Percentiles rank a stretch among this genome's conserved stretches.
Evolutionary conservation across 352 stramenopile species (phyloP).

Genomic region (Phytophthora megakarya): DNA sequence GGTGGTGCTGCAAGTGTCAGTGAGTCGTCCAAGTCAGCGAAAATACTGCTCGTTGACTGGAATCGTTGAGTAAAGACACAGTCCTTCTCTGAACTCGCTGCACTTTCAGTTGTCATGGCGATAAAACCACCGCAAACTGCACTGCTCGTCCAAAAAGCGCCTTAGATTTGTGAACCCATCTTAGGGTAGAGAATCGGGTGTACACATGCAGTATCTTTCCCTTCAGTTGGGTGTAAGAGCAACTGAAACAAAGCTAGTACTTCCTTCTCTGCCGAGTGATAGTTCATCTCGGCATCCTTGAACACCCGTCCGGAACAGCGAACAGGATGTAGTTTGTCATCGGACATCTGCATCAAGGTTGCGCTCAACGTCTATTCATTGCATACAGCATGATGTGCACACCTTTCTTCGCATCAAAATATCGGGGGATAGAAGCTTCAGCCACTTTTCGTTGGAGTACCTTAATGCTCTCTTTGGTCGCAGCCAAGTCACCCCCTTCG

Average conservation of each 20-base stretch:
- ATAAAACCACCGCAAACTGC: conserved; percentile 22
- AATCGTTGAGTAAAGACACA: conserved; percentile 4
- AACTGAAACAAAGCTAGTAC: conserved; percentile 16
- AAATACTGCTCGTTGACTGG: conserved; percentile 6
- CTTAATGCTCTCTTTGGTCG: neutral
- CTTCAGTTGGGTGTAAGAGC: conserved; percentile 7
- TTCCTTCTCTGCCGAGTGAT: conserved; percentile 24
- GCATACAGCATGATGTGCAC: conserved; percentile 24
- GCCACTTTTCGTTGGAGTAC: conserved; percentile 20
- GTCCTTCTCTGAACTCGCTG: neutral
- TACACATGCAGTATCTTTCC: conserved; percentile 15
- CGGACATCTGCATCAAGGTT: conserved; percentile 12
- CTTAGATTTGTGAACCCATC: conserved; percentile 27
- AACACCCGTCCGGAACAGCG: conserved; percentile 7
- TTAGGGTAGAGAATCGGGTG: conserved; percentile 23
- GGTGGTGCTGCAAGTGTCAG: neutral
- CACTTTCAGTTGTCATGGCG: conserved; percentile 5
- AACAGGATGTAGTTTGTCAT: conserved; percentile 15
- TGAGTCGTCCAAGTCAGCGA: conserved; percentile 7
- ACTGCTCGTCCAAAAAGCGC: conserved; percentile 16
- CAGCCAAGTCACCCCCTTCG: conserved; percentile 5
- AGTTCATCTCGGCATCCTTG: conserved; percentile 16
- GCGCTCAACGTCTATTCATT: conserved; percentile 29
- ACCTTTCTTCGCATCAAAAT: conserved; percentile 4
- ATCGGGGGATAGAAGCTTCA: conserved; percentile 3